Conservation (phyloP, 1,284 basidiomycete genomes). For the Tylopilus sp. region DNA sequence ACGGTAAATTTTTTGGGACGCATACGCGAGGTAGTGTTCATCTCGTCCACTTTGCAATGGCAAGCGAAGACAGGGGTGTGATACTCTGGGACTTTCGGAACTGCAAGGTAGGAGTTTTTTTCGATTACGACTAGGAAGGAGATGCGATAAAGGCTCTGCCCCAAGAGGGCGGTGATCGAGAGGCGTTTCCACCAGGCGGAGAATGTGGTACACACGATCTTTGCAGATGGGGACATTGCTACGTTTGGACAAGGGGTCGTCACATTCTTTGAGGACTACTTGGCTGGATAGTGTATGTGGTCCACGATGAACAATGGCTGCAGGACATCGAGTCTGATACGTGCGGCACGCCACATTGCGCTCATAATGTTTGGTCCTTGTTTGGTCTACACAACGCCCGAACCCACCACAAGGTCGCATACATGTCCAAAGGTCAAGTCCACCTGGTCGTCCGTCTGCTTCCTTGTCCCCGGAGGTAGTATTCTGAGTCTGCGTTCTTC, state of each 20-base stretch:
- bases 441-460: conserved; percentile 32
- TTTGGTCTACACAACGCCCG: conserved; percentile 19
- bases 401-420: not conserved
- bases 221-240: conserved; percentile 41
- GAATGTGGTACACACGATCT: conserved; percentile 44
- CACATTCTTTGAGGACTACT: conserved; percentile 41
- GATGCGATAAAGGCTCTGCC: conserved; percentile 24
- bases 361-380: conserved; percentile 18
- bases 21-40: conserved; percentile 36
- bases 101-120: conserved; percentile 37
- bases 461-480: conserved; percentile 5
- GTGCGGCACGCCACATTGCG: conserved; percentile 15
- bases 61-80: conserved; percentile 46
- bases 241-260: conserved; percentile 43
- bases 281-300: conserved; percentile 16
- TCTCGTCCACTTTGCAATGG: conserved; percentile 45
- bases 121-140: conserved; percentile 8
- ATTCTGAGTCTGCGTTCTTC: conserved; percentile 13
- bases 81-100: conserved; percentile 54
- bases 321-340: conserved; percentile 1
- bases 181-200: conserved; percentile 35
- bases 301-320: not conserved
- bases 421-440: conserved; percentile 37
- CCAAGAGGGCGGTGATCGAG: conserved; percentile 38
- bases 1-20: conserved; percentile 19